A percentile compares a stretch with the other conserved stretches of the same genome.
phyloP scores from a whole-genome alignment of 1,284 basidiomycete species.

The Trichosporon sp. region DNA sequence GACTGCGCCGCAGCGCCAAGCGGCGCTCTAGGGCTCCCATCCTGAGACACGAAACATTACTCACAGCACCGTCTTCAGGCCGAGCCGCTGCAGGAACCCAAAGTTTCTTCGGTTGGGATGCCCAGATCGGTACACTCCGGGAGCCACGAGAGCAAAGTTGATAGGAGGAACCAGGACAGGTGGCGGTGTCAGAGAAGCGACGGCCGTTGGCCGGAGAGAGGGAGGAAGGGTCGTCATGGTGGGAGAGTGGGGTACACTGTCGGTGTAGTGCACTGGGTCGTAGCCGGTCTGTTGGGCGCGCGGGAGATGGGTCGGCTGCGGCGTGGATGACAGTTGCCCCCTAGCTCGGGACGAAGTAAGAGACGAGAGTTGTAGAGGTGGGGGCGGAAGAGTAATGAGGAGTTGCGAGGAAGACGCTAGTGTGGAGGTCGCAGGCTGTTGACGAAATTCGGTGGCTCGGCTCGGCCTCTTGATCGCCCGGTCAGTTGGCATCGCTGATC shows the following conservation, averaged over 20 bases:
- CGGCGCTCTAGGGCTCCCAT: background rate
- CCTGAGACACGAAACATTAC: constrained; percentile 24
- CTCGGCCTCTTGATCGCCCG: constrained; percentile 3
- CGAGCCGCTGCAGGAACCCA: constrained; percentile 50
- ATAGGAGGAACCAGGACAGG: constrained; percentile 55
- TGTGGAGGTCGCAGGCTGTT: background rate
- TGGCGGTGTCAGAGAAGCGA: constrained; percentile 27
- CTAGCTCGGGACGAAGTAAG: background rate
- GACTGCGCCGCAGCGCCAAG: constrained; percentile 6
- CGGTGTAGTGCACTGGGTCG: no score
- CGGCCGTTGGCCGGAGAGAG: constrained; percentile 26
- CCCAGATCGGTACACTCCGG: constrained; percentile 53
- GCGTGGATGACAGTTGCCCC: no score
- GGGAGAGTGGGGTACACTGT: background rate
- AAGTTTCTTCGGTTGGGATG: constrained; percentile 57
- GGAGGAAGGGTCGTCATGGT: constrained; percentile 30
- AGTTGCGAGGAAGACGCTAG: background rate
- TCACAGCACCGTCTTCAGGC: constrained; percentile 53
- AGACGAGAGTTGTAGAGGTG: background rate
- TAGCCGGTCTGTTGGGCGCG: no score
- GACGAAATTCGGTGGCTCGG: constrained; percentile 1
- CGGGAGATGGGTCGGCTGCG: no score
- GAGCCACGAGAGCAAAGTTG: constrained; percentile 57
- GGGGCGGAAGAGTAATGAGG: background rate
- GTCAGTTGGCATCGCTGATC: background rate